Conservation (phyloP, 805 yeast genomes). For the Cyberlindnera mrakii region DNA sequence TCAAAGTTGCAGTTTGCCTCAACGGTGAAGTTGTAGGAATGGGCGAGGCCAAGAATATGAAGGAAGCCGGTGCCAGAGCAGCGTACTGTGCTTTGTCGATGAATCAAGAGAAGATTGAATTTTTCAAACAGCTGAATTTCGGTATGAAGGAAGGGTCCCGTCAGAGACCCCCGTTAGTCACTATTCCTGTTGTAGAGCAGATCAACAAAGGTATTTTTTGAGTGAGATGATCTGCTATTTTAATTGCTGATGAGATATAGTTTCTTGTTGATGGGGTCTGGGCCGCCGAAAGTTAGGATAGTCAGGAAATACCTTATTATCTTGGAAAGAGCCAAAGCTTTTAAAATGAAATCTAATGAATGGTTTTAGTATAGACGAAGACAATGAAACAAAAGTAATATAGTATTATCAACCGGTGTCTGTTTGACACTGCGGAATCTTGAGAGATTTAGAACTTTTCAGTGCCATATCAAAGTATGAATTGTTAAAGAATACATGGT, state of each 20-base stretch:
- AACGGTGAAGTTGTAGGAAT: conserved; percentile 57
- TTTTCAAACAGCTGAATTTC: conserved; percentile 24
- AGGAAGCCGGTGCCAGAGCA: conserved; percentile 73
- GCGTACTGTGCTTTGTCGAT: conserved; percentile 70
- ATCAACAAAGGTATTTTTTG: not conserved
- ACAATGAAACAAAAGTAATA: no score
- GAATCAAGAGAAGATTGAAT: conserved; percentile 41
- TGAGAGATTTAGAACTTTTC: no score
- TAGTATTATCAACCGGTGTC: no score
- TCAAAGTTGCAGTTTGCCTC: conserved; percentile 54
- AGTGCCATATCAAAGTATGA: no score
- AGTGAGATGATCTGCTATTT: not conserved
- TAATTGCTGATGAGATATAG: not conserved
- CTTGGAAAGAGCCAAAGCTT: no score
- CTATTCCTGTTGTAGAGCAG: not conserved
- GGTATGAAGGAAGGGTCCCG: not conserved
- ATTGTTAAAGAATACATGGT: not conserved
- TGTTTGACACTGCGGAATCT: no score
- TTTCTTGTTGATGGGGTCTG: not conserved
- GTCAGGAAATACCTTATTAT: no score
- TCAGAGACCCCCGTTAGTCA: not conserved
- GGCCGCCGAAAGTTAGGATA: no score
- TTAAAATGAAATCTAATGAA: no score
- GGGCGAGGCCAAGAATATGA: conserved; percentile 57
- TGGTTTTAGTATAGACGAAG: no score